Conservation (phyloP, 805 yeast genomes). For the Kodamaea kakaduensis region DNA sequence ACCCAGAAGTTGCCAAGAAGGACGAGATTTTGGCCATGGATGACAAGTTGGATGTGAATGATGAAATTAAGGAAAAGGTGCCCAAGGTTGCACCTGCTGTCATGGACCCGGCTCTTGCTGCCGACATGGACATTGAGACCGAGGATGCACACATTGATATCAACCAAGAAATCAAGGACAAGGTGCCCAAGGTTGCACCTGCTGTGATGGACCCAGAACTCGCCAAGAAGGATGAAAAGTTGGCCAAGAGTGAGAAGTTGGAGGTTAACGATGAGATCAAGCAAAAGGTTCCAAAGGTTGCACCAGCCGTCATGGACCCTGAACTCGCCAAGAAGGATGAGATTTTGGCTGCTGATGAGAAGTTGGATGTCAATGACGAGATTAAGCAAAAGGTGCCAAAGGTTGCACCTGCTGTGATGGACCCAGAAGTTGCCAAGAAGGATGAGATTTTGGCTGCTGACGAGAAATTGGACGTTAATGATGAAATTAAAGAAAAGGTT, state of each 20-base stretch:
- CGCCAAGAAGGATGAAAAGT: constrained; percentile 8
- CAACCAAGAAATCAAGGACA: constrained; percentile 4
- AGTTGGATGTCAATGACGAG: constrained; percentile 3
- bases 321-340: constrained; percentile 4
- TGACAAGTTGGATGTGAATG: constrained; percentile 4
- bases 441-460: constrained; percentile 6
- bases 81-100: constrained; percentile 5
- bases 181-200: constrained; percentile 7
- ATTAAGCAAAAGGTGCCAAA: constrained; percentile 6
- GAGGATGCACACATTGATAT: constrained; percentile 5
- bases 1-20: constrained; percentile 7
- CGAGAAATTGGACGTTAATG: constrained; percentile 4
- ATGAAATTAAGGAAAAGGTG: constrained; percentile 4
- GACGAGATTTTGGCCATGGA: constrained; percentile 6
- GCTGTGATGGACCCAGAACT: constrained; percentile 6
- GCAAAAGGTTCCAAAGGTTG: constrained; percentile 1
- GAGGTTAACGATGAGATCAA: constrained; percentile 7
- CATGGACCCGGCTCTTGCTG: constrained; percentile 5
- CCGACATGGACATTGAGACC: constrained; percentile 5
- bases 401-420: constrained; percentile 6
- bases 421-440: constrained; percentile 5
- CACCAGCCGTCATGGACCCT: constrained; percentile 7
- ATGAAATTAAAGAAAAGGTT: constrained; percentile 4
- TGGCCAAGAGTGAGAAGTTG: constrained; percentile 4
- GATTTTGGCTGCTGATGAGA: constrained; percentile 2